phyloP scores from a whole-genome alignment of 495 filamentous ascomycete genomes.

The Apiosordaria backusii region DNA sequence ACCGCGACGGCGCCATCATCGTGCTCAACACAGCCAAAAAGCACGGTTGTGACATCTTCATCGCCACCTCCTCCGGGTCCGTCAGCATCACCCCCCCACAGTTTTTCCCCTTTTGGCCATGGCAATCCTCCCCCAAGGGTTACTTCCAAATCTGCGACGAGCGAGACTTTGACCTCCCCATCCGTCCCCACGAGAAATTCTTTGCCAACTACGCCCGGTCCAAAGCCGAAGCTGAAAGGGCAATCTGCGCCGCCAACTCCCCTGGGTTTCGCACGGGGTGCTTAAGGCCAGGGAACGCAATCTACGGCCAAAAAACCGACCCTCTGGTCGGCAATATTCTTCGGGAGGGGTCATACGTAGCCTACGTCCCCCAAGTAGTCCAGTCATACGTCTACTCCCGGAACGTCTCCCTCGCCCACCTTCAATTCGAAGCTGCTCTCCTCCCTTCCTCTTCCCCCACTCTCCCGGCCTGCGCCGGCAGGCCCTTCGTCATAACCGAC shows the following conservation, averaged over 20 bases:
- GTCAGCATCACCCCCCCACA: slow-evolving; percentile 39
- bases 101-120: slow-evolving; percentile 49
- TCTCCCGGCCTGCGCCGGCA: slow-evolving; percentile 39
- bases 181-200: slow-evolving; percentile 46
- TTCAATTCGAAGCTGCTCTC: slow-evolving; percentile 55
- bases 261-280: slow-evolving; percentile 52
- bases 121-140: slow-evolving; percentile 37
- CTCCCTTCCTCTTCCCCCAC: slow-evolving; percentile 16
- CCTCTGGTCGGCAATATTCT: slow-evolving; percentile 35
- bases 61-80: slow-evolving; percentile 59
- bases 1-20: slow-evolving; percentile 58
- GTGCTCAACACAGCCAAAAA: slow-evolving; percentile 50
- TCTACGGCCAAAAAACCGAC: slow-evolving; percentile 51
- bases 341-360: slow-evolving; percentile 25
- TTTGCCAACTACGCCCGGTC: slow-evolving; percentile 54
- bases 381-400: slow-evolving; percentile 55
- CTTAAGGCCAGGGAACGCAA: slow-evolving; percentile 56
- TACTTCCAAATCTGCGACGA: slow-evolving; percentile 45
- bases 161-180: slow-evolving; percentile 43
- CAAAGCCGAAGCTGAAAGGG: slow-evolving; percentile 52
- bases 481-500: slow-evolving; percentile 43
- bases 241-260: slow-evolving; percentile 48
- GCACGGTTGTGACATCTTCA: slow-evolving; percentile 51
- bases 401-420: slow-evolving; percentile 56
- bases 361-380: slow-evolving; percentile 48